Base-by-base conservation (phyloP, 176 grass and related monocot genomes). In the sorghum (Sorghum bicolor) region DNA sequence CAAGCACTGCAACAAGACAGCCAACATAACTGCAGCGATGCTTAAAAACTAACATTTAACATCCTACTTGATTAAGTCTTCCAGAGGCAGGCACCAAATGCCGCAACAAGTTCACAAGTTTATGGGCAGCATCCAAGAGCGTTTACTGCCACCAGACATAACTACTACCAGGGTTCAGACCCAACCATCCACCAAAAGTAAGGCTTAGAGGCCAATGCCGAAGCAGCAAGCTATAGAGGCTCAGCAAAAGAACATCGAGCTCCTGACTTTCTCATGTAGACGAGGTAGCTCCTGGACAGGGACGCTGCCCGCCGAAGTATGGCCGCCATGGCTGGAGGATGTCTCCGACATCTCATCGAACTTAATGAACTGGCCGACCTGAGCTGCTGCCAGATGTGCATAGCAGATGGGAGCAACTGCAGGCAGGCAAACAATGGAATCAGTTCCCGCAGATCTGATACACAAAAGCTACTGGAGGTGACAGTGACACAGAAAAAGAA, bases 201-300 rank as follows among this genome's bases (percentile, higher is more conserved):
- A 63, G 10, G 24, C 55, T 22, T 1, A 16, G 17, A 38, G 37
- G 0, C 6, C 8, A 38, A 38, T 38, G 37, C 37, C 37, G 7
- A 38, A 38, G 37, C 37, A 38, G 37, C 37, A 38, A 38, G 37
- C 37, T 38, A 38, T 38, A 8, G 37, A 38, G 2, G 43, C 37
- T 91, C 76, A 99, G 40, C 96, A 96, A 80, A 99, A 99, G 83
- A 99, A 99, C 93, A 99, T 96, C 0, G 93, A 94, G 38, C 83
- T 96, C 66, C 69, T 81, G 2, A 97, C 93, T 32, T 92, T 95
- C 13, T 95, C 85, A 10, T 98, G 96, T 5, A 98, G 75, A 6
- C 87, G 89, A n/a, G 96, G 93, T 9, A 98, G 75, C 72, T 98
- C 91, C 0, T 84, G 91, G 28, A 98, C 93, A 0, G 91, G 80